Base-by-base conservation (phyloP, 176 grass and related monocot genomes). In the Eragrostis curvula region DNA sequence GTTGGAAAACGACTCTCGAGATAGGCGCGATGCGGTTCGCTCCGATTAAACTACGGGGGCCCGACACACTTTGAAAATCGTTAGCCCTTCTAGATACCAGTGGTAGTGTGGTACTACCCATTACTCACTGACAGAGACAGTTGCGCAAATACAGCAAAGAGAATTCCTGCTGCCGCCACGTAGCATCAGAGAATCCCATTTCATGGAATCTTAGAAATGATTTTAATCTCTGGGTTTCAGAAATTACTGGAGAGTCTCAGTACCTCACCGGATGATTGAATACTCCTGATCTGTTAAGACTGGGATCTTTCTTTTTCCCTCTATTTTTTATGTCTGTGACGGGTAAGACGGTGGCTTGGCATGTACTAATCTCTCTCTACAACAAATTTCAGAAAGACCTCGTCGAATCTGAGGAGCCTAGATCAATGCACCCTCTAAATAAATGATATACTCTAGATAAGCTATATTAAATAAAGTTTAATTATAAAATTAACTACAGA, bases 41-140 rank as follows among this genome's bases (percentile, higher is more conserved):
- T 24, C 55, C 8, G 32, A 52, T 66, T 83, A 65, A 83, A 83
- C 69, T 51, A 49, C 32, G 21, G 16, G 20, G 29, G 10, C 9
- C 20, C 8, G 23, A 8, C 7, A 8, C 7, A 13, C 2, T 48
- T 24, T 74, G 46, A 51, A 66, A 84, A 45, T 57, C 30, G 6
- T 12, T 3, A 8, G 9, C 18, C 44, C 55, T 60, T 73, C 27
- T 62, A 73, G 57, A 73, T 36, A 0, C 40, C 12, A 49, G 52
- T 5, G 12, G 7, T 1, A 2, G n/a, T 55, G 50, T 52, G 16
- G 50, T 52, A 52, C 47, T 14, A 1, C 12, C n/a, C n/a, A n/a
- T n/a, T n/a, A 52, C 18, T 57, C 21, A 24, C 56, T 59, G 56
- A 3, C 10, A 59, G 24, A 1, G 8, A 59, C 56, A 45, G 6